Conservation (phyloP, 176 grass and related monocot species). For the Chloris gayana region DNA sequence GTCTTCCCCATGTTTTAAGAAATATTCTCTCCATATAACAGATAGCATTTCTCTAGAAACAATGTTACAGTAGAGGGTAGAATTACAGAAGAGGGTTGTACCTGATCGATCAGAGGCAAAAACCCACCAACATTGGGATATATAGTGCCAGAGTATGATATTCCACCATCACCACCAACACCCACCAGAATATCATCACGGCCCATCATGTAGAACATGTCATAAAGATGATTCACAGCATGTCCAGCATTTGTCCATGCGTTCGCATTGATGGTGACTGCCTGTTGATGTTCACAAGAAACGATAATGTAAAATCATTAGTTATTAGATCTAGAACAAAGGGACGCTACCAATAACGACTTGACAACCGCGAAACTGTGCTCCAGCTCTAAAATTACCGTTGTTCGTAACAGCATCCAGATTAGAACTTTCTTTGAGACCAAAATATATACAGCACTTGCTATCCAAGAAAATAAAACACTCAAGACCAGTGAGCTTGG, state of each 20-base stretch:
- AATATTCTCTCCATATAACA: not conserved
- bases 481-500: not conserved
- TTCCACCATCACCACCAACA: slow-evolving; percentile 86
- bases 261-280: slow-evolving; percentile 66
- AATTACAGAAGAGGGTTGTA: not conserved
- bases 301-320: not conserved
- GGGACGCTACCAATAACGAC: too few relatives aligned
- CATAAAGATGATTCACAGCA: slow-evolving; percentile 81
- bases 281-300: slow-evolving; percentile 35
- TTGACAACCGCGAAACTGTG: too few relatives aligned
- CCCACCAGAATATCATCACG: slow-evolving; percentile 78
- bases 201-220: slow-evolving; percentile 91
- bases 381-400: not conserved
- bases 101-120: slow-evolving; percentile 80
- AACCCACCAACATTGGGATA: slow-evolving; percentile 73
- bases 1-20: not conserved
- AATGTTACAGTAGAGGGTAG: not conserved
- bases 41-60: not conserved
- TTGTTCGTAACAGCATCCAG: not conserved
- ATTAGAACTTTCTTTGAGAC: not conserved
- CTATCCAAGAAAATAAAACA: too few relatives aligned
- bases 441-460: not conserved
- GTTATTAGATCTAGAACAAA: too few relatives aligned
- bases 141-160: slow-evolving; percentile 68
- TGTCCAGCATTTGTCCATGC: slow-evolving; percentile 76